phyloP scores from a whole-genome alignment of 768 basidiomycete species.

The Lentinula guzmanii region DNA sequence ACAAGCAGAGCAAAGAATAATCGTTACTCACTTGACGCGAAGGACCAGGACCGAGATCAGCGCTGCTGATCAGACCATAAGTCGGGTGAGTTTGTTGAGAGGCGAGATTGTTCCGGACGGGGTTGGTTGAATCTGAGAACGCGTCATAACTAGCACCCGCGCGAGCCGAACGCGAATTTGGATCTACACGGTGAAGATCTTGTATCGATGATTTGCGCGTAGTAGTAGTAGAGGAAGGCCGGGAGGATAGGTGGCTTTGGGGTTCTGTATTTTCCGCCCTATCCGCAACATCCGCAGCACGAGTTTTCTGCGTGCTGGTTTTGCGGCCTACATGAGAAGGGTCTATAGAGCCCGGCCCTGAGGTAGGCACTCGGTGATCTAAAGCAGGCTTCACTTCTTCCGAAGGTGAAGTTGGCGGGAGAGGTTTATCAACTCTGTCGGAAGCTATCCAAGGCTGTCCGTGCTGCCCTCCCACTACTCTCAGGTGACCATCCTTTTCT shows the following conservation, averaged over 20 bases:
- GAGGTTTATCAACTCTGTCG: slow-evolving; percentile 2
- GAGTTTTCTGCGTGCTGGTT: background rate
- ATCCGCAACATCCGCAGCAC: background rate
- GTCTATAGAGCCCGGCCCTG: slow-evolving; percentile 1
- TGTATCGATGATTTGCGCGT: background rate
- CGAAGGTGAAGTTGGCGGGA: background rate
- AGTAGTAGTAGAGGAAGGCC: background rate
- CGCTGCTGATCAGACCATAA: background rate
- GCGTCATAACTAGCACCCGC: background rate
- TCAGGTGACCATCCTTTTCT: background rate
- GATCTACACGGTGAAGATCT: background rate
- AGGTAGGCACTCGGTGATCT: background rate
- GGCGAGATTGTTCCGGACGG: background rate
- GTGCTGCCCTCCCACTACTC: background rate
- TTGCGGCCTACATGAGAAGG: background rate
- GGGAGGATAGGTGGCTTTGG: background rate
- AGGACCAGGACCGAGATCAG: background rate
- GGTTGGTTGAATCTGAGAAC: background rate
- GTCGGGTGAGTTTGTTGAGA: background rate
- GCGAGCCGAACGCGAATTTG: background rate
- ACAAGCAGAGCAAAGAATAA: background rate
- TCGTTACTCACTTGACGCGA: background rate
- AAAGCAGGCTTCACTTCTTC: background rate
- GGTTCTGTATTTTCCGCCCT: background rate
- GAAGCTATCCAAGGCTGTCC: background rate